These are phyloP conservation scores for Malassezia sp. DNA, from an alignment of 1,284 basidiomycete genomes.

Conservation along the genomic window DNA sequence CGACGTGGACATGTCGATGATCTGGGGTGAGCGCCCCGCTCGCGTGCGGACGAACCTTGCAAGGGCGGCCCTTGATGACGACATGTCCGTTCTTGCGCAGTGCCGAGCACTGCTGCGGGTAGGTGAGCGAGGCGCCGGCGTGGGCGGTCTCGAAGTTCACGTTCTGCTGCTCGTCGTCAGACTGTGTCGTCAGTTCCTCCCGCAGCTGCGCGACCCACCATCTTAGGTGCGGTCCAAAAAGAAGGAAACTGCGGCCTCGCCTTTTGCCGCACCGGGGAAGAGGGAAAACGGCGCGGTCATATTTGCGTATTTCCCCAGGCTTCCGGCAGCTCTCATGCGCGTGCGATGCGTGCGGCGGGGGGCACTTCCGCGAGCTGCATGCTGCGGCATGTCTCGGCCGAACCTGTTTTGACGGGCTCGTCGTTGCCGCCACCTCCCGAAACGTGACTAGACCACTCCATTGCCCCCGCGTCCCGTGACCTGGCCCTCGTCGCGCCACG, in stretches of 20 bases:
- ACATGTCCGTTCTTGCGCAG: constrained; percentile 84
- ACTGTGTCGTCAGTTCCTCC: constrained; percentile 12
- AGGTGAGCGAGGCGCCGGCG: constrained; percentile 46
- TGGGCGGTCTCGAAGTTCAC: constrained; percentile 67
- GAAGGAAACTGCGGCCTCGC: not conserved
- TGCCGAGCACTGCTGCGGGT: constrained; percentile 88
- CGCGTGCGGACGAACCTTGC: constrained; percentile 55
- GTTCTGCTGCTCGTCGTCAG: constrained; percentile 76
- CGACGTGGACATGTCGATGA: constrained; percentile 81
- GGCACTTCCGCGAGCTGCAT: no score
- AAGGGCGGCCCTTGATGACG: constrained; percentile 93
- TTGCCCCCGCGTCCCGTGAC: constrained; percentile 17
- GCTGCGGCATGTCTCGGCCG: constrained; percentile 15
- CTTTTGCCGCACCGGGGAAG: constrained; percentile 4
- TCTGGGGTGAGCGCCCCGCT: constrained; percentile 16
- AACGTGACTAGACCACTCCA: constrained; percentile 18
- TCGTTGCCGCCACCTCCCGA: constrained; percentile 3
- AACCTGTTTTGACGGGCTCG: constrained; percentile 1
- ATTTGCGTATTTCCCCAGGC: not conserved
- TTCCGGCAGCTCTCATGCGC: no score
- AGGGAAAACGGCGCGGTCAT: constrained; percentile 4
- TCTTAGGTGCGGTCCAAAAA: constrained; percentile 1
- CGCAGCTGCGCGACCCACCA: constrained; percentile 6
- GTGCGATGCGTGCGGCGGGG: not conserved
- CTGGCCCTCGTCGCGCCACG: constrained; percentile 14